Conservation (phyloP, 805 yeast species). For the Ogataea angusta region DNA sequence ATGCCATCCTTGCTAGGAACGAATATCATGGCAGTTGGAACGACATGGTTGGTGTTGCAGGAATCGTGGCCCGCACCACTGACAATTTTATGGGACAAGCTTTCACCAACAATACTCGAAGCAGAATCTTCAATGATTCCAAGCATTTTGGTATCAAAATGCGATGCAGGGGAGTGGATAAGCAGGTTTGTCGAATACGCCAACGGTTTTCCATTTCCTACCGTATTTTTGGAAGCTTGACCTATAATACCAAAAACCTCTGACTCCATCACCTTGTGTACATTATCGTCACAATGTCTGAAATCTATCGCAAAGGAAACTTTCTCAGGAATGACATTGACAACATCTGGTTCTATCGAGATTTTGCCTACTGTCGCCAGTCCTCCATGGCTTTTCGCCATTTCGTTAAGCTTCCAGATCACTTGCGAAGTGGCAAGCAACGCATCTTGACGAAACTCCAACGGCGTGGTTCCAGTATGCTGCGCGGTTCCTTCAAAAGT, state of each 20-base stretch:
- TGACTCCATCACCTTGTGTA: conserved; percentile 27
- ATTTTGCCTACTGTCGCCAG: conserved; percentile 58
- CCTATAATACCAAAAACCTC: conserved; percentile 32
- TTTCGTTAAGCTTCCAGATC: conserved; percentile 52
- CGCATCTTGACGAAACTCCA: conserved; percentile 59
- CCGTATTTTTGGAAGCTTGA: conserved; percentile 22
- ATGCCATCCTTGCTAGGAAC: conserved; percentile 67
- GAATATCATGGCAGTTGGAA: conserved; percentile 74
- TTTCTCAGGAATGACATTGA: conserved; percentile 64
- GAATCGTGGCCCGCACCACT: conserved; percentile 80
- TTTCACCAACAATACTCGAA: conserved; percentile 43
- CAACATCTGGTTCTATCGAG: conserved; percentile 55
- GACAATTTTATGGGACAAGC: conserved; percentile 42
- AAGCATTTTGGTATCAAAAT: conserved; percentile 51
- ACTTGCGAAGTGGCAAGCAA: conserved; percentile 55
- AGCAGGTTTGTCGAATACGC: conserved; percentile 33
- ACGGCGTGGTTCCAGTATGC: conserved; percentile 75
- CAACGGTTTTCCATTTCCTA: conserved; percentile 37
- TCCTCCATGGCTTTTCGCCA: conserved; percentile 51
- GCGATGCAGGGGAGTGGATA: conserved; percentile 52
- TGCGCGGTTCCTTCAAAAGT: conserved; percentile 61
- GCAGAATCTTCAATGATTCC: conserved; percentile 53
- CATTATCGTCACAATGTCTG: conserved; percentile 45
- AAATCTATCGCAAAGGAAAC: conserved; percentile 60
- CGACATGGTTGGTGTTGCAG: conserved; percentile 50